Conservation (phyloP, 495 filamentous ascomycete species). For the Chaetomium cochliodes region DNA sequence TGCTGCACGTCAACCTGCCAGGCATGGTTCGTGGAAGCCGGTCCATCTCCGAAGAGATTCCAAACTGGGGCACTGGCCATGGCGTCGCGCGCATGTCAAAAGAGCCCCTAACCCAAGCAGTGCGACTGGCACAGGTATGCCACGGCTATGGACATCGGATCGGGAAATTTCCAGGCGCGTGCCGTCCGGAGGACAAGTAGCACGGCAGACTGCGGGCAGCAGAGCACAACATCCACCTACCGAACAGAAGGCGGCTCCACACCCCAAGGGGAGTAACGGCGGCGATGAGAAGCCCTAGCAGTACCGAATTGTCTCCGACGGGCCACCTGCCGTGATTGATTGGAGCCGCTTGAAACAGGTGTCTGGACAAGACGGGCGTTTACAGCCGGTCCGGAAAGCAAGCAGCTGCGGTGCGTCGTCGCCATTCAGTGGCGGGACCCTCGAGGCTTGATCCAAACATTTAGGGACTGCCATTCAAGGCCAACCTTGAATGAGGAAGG, state of each 20-base stretch:
- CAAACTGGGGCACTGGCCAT: not conserved
- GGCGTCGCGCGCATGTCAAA: conserved; percentile 4
- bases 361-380: conserved; percentile 17
- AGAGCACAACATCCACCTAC: conserved; percentile 16
- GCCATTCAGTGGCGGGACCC: conserved; percentile 5
- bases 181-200: conserved; percentile 15
- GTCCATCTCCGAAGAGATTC: conserved; percentile 6
- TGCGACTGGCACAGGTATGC: conserved; percentile 19
- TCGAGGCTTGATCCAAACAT: conserved; percentile 18
- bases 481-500: not conserved
- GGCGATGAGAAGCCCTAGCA: conserved; percentile 5
- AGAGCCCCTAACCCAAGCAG: conserved; percentile 16
- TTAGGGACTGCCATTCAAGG: not conserved
- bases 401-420: conserved; percentile 17
- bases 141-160: conserved; percentile 18
- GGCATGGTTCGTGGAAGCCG: not conserved
- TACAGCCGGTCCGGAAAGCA: conserved; percentile 22
- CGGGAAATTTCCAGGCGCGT: conserved; percentile 23
- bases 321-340: conserved; percentile 15
- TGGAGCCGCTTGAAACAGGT: conserved; percentile 23
- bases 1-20: conserved; percentile 1
- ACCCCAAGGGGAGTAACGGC: not conserved
- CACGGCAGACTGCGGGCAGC: conserved; percentile 14
- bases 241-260: conserved; percentile 12
- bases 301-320: not conserved